These are phyloP conservation scores for Ogataea naganishii DNA, from an alignment of 805 yeast species.

Conservation along the genomic window DNA sequence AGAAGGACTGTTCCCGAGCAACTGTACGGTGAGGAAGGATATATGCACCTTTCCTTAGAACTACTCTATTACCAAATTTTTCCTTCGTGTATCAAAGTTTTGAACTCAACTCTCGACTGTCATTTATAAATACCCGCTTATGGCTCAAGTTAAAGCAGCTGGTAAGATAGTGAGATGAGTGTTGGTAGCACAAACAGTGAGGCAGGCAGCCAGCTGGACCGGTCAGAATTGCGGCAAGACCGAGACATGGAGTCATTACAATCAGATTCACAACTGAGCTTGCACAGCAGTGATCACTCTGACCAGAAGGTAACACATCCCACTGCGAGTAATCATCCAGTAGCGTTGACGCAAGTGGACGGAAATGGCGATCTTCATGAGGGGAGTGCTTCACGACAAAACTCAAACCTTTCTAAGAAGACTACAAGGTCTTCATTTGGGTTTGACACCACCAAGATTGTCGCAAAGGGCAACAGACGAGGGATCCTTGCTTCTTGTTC, in stretches of 20 bases:
- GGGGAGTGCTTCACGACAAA: background rate
- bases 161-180: no score
- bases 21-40: background rate
- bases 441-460: conserved; percentile 18
- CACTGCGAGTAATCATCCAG: background rate
- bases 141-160: no score
- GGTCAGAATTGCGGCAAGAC: no score
- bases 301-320: background rate
- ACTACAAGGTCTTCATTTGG: conserved; percentile 8
- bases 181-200: no score
- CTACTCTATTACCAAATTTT: background rate
- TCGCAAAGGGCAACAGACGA: conserved; percentile 37
- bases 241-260: background rate
- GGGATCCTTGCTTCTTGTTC: conserved; percentile 48
- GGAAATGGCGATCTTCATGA: background rate
- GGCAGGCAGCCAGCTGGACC: no score
- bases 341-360: background rate
- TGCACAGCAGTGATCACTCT: background rate
- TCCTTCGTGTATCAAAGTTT: background rate
- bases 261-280: background rate
- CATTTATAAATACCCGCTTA: no score
- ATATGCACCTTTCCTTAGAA: background rate
- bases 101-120: background rate
- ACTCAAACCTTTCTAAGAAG: conserved; percentile 6
- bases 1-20: background rate